phyloP scores from a whole-genome alignment of 139 green algal genomes.

The Chlamydomonas sphaeroides region DNA sequence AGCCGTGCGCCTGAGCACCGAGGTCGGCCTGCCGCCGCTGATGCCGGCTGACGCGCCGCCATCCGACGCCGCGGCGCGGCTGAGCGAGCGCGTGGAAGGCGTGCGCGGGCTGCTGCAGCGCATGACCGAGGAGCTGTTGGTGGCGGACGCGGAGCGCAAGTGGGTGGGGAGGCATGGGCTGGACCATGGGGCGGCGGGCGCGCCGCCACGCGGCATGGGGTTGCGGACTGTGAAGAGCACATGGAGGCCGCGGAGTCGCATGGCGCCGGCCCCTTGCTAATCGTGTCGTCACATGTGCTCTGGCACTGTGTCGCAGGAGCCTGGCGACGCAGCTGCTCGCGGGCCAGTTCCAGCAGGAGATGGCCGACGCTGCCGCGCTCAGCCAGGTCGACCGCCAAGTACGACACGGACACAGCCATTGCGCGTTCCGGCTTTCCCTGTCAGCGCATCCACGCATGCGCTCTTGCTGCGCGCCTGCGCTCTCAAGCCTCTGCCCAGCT shows the following conservation, averaged over 20 bases:
- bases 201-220: no score
- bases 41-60: conserved; percentile 6
- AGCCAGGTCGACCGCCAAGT: background rate
- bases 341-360: no score
- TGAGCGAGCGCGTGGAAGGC: conserved; percentile 32
- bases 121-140: conserved; percentile 39
- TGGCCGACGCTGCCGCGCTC: no score
- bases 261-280: no score
- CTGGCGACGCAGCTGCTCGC: background rate
- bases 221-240: no score
- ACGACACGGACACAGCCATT: background rate
- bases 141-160: conserved; percentile 27
- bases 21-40: conserved; percentile 14
- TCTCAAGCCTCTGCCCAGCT: no score
- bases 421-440: background rate
- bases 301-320: background rate
- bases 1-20: background rate
- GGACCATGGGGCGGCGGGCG: no score
- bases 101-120: conserved; percentile 32
- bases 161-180: background rate
- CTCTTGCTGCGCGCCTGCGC: no score
- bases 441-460: background rate
- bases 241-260: no score
- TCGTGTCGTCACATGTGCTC: no score
- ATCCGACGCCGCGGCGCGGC: conserved; percentile 16